Percentiles rank a stretch among this genome's conserved stretches.
Conservation (phyloP, 2,329 filamentous ascomycete genomes). For the Didymella exigua region DNA sequence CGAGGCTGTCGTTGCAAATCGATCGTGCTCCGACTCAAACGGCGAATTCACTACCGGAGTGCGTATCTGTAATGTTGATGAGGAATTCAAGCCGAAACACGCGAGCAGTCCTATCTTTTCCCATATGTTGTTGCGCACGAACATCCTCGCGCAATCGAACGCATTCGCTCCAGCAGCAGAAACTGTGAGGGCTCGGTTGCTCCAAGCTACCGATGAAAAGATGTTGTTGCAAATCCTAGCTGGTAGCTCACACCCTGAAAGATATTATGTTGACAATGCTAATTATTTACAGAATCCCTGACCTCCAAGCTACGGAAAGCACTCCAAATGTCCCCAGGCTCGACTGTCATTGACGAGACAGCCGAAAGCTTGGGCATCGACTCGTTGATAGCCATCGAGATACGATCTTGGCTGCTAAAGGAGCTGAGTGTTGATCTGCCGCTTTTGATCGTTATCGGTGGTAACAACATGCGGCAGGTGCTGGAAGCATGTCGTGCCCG, state of each 20-base stretch:
- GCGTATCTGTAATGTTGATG: neutral
- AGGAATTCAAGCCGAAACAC: neutral
- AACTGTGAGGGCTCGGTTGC: neutral
- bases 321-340: constrained; percentile 4
- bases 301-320: neutral
- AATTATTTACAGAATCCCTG: neutral
- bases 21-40: neutral
- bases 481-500: neutral
- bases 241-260: neutral
- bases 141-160: neutral
- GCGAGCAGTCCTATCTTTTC: constrained; percentile 3
- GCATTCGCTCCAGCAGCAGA: neutral
- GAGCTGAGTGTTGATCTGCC: constrained; percentile 36
- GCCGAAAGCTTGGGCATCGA: constrained; percentile 33
- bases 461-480: constrained; percentile 15
- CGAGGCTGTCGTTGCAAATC: constrained; percentile 13
- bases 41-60: constrained; percentile 4
- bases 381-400: constrained; percentile 45
- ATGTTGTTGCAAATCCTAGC: neutral
- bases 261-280: neutral
- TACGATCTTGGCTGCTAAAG: constrained; percentile 49
- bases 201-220: neutral
- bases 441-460: constrained; percentile 29
- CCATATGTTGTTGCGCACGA: neutral
- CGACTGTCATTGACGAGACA: neutral